Evolutionary conservation across 2,329 filamentous ascomycete genomes (phyloP), one percentile per base, ranked within the genome.

Genomic region (Nannizzia gypsea): DNA sequence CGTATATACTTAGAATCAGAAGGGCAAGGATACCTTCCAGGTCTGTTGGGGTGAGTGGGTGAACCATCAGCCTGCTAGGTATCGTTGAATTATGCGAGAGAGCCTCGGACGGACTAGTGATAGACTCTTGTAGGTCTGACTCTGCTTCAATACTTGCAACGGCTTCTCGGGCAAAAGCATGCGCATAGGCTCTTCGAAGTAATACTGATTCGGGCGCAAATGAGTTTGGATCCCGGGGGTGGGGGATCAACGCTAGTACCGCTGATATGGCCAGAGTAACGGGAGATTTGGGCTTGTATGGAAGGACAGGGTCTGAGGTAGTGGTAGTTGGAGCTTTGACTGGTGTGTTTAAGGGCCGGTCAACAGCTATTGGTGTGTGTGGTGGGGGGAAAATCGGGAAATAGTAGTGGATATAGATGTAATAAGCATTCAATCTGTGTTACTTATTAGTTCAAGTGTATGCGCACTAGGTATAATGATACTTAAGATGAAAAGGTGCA

Each of bases 401-500:
- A 63, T 75, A 77, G n/a, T 66, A 59, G 64, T 77, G 75, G 58
- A 77, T 73, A 59, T 75, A 77, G 50, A 74, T 72, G 60, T 77
- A 77, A 59, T 77, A 77, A 38, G 72, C 75, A 62, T 76, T 75
- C 56, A 77, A 66, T 64, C 75, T 77, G 57, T 36, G 13, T 36
- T 36, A 3, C 26, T 24, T 17, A 13, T 56, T 40, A 24, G 36
- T 20, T n/a, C 40, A 40, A 8, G 22, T 3, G 22, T n/a, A 50
- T 6, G 50, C 11, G 36, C 38, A 17, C 13, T n/a, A 26, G 24
- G 2, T 17, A 42, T 42, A 42, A 36, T 36, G 38, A 42, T 42
- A 17, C 6, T 42, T 15, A n/a, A 42, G n/a, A 15, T 6, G 2
- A n/a, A 17, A 17, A 42, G 15, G 38, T 42, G 9, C 6, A 46